Evolutionary conservation across 495 filamentous ascomycete species (phyloP), one percentile per base, ranked within the genome.

Genomic region (Parathielavia hyrcaniae): DNA sequence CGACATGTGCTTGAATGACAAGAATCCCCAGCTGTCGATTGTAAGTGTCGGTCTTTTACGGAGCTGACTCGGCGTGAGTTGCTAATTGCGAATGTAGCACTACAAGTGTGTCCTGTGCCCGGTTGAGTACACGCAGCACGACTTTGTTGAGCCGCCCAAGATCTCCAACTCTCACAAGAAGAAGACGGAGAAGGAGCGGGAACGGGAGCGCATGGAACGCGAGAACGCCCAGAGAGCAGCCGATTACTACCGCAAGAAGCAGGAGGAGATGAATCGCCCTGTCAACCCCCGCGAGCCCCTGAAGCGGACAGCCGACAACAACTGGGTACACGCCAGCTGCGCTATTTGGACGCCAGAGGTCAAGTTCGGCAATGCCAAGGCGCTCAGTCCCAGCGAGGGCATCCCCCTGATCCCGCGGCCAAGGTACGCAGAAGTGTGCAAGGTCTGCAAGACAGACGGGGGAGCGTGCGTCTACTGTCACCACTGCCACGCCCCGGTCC

Each of bases 251-350:
- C 82, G 83, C 13, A 88, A 87, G 66, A 83, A 82, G 62, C 95
- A 99, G 69, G 83, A 88, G 64, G 85, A 90, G 26, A 77, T 81
- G 65, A 88, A 86, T 57, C 86, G 90, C 38, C 91, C 95, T 5
- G 71, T 86, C 22, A 81, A 87, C 64, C 93, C 93, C 30, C 88
- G 95, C 17, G 93, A 97, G 64, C 86, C 93, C 4, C 72, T 99
- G 53, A 99, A 99, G 75, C 80, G 88, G 32, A 99, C 93, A 0
- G 83, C 86, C 10, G 87, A 89, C 57, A 97, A 97, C 71, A 97
- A 97, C 64, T 99, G 93, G 93, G 88, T 95, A n/a, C 93, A 99
- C 67, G 89, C 97, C 30, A 81, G 84, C 43, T 99, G 93, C 64
- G 90, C 93, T 5, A 76, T 97, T 34, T 97, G 86, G 85, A 89